Percentiles rank a stretch among this genome's conserved stretches.
phyloP scores from a whole-genome alignment of 2,329 filamentous ascomycete species.

The Pestalotiopsis sp. region DNA sequence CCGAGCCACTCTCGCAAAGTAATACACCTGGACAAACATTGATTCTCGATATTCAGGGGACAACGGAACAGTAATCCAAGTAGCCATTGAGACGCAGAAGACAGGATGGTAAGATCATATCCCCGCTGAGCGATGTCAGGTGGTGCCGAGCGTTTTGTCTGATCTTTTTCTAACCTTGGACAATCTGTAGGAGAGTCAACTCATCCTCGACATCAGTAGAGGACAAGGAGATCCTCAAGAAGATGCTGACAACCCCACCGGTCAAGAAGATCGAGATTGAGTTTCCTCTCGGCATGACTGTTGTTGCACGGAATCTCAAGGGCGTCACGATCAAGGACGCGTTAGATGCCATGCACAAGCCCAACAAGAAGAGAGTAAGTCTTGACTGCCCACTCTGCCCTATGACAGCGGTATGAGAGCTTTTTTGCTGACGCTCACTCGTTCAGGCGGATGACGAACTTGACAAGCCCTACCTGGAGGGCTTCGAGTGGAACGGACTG shows the following conservation, averaged over 20 bases:
- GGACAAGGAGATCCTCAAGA: conserved; percentile 82
- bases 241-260: conserved; percentile 76
- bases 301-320: conserved; percentile 88
- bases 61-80: conserved; percentile 70
- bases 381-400: background rate
- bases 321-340: conserved; percentile 98
- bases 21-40: background rate
- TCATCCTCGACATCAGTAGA: conserved; percentile 77
- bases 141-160: conserved; percentile 11
- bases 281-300: conserved; percentile 85
- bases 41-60: conserved; percentile 57
- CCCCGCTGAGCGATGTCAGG: background rate
- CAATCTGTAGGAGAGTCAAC: conserved; percentile 85
- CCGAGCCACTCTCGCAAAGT: background rate
- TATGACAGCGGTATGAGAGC: background rate
- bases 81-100: conserved; percentile 82
- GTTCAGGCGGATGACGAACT: conserved; percentile 86
- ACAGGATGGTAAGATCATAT: conserved; percentile 75
- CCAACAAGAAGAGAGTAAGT: conserved; percentile 92
- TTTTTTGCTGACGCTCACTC: background rate
- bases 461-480: conserved; percentile 82
- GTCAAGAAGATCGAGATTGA: conserved; percentile 94
- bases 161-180: background rate
- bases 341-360: conserved; percentile 92
- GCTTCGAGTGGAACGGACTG: conserved; percentile 79